Evolutionary conservation across 1,284 basidiomycete species (phyloP).

Genomic region (Meira nashicola): DNA sequence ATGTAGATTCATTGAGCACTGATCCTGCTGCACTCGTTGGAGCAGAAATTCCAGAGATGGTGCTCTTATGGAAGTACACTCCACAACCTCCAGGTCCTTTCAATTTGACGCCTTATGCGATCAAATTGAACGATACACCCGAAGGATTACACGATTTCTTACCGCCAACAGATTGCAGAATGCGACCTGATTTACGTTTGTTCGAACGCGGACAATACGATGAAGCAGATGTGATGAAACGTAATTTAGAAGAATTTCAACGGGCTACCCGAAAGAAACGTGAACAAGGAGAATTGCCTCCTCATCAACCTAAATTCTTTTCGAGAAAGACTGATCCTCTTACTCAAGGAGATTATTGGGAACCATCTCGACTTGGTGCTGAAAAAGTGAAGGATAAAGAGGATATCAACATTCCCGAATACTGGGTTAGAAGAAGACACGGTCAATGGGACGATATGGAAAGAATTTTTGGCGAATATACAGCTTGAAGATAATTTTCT

Average conservation of each 20-base stretch:
- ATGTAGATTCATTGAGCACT: slow-evolving; percentile 54
- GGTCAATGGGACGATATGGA: slow-evolving; percentile 3
- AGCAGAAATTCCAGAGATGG: slow-evolving; percentile 62
- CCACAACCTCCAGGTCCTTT: slow-evolving; percentile 57
- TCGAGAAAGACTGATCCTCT: slow-evolving; percentile 34
- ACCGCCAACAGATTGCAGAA: slow-evolving; percentile 85
- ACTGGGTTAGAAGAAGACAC: slow-evolving; percentile 31
- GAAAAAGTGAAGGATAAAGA: neutral
- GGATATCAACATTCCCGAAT: slow-evolving; percentile 24
- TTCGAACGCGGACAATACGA: slow-evolving; percentile 89
- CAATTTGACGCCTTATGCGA: slow-evolving; percentile 89
- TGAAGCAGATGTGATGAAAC: slow-evolving; percentile 80
- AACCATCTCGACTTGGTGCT: slow-evolving; percentile 19
- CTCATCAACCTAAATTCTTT: slow-evolving; percentile 68
- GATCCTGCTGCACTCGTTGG: slow-evolving; percentile 55
- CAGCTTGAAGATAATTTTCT: slow-evolving; percentile 1
- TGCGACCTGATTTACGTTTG: slow-evolving; percentile 76
- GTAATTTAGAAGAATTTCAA: slow-evolving; percentile 81
- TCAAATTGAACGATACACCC: slow-evolving; percentile 78
- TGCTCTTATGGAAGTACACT: slow-evolving; percentile 89
- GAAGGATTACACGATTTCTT: slow-evolving; percentile 68
- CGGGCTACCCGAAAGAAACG: slow-evolving; percentile 69
- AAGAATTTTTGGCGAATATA: slow-evolving; percentile 11
- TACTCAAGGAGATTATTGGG: slow-evolving; percentile 42
- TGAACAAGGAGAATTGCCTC: slow-evolving; percentile 68